Conservation (phyloP, 1,284 basidiomycete genomes). For the Ceratorhiza oryzae-sativae region DNA sequence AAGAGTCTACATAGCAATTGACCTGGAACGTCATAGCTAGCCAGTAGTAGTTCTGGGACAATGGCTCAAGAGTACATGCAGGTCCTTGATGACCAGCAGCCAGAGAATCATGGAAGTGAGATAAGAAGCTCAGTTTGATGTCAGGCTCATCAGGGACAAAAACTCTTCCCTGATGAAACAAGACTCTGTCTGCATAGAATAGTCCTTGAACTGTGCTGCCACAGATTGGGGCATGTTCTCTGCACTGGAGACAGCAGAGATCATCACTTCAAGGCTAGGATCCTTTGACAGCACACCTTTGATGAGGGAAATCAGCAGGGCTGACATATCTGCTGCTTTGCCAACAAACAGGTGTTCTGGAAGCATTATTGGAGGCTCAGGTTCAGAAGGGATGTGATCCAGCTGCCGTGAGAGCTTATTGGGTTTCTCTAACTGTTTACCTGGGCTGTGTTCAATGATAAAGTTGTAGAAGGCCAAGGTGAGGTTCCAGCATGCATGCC, state of each 20-base stretch:
- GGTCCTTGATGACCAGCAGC: conserved; percentile 48
- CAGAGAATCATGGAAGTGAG: conserved; percentile 31
- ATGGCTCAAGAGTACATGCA: conserved; percentile 44
- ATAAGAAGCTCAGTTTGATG: conserved; percentile 8
- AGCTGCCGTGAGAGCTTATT: conserved; percentile 46
- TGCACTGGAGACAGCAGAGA: not conserved
- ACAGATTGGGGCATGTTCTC: not conserved
- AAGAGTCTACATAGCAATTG: conserved; percentile 18
- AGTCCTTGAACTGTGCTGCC: not conserved
- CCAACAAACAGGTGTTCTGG: not conserved
- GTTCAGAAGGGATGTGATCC: conserved; percentile 31
- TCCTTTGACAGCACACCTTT: not conserved
- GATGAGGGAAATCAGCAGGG: not conserved
- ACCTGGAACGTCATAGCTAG: conserved; percentile 13
- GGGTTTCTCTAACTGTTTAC: conserved; percentile 44
- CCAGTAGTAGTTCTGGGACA: conserved; percentile 18
- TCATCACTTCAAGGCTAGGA: not conserved
- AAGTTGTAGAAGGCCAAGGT: conserved; percentile 44
- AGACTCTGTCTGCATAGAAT: not conserved
- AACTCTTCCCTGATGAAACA: conserved; percentile 1
- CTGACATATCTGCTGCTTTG: not conserved
- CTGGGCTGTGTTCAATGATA: conserved; percentile 46
- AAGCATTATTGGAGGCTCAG: not conserved
- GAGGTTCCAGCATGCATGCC: conserved; percentile 47
- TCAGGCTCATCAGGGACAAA: conserved; percentile 34